Evolutionary conservation across 805 yeast species (phyloP).

Genomic region (Ogataea paradorogensis): DNA sequence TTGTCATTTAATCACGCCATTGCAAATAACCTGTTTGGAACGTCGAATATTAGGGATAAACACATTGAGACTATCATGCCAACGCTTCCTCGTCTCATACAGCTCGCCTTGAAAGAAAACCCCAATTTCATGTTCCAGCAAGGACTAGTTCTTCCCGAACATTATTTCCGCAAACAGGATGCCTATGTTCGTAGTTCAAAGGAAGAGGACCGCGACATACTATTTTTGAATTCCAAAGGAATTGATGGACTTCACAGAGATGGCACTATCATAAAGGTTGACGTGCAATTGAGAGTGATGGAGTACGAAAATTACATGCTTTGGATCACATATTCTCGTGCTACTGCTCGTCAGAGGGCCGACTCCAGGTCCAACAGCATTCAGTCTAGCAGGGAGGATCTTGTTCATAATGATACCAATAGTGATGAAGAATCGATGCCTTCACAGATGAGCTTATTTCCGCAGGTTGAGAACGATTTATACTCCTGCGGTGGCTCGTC

Average conservation of each 20-base stretch:
- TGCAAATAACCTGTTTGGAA: constrained; percentile 75
- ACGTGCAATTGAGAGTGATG: constrained; percentile 76
- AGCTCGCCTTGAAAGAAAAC: constrained; percentile 39
- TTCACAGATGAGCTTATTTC: constrained; percentile 52
- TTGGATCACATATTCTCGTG: constrained; percentile 85
- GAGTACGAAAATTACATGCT: constrained; percentile 56
- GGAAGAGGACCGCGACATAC: constrained; percentile 43
- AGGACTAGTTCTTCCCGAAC: constrained; percentile 88
- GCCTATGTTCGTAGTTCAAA: constrained; percentile 36
- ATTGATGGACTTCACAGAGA: constrained; percentile 67
- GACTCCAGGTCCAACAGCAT: constrained; percentile 2
- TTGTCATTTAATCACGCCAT: constrained; percentile 79
- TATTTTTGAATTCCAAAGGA: constrained; percentile 63
- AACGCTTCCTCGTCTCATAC: constrained; percentile 48
- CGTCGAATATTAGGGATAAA: constrained; percentile 46
- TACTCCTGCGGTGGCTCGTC: constrained; percentile 29
- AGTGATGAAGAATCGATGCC: constrained; percentile 34
- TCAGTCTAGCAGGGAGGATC: not conserved
- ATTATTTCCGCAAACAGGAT: constrained; percentile 71
- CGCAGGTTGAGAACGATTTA: constrained; percentile 36
- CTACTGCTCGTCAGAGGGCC: constrained; percentile 8
- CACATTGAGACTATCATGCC: constrained; percentile 62
- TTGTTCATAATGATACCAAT: constrained; percentile 1
- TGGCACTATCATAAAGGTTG: constrained; percentile 64
- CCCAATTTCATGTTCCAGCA: constrained; percentile 41